Conservation (phyloP, 1,284 basidiomycete species). For the Earliella scabrosa region DNA sequence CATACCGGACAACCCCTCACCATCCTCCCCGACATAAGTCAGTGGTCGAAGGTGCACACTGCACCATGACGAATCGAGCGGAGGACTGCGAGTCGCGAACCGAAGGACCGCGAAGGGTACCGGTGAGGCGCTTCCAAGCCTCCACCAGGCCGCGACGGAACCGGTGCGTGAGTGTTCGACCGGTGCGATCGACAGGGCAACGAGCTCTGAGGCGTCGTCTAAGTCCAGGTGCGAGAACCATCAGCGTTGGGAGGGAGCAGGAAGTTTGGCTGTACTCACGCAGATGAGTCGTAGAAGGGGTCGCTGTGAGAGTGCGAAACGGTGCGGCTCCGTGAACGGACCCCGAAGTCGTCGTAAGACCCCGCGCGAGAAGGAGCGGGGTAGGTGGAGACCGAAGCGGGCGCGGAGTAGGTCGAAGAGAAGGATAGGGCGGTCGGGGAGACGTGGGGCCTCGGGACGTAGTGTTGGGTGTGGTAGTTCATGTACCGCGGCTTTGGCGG, state of each 20-base stretch:
- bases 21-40: neutral
- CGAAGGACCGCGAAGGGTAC: neutral
- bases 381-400: neutral
- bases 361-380: neutral
- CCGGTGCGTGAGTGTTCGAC: neutral
- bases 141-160: conserved; percentile 2
- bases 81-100: neutral
- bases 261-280: no score
- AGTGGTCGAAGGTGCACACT: neutral
- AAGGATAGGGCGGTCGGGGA: neutral
- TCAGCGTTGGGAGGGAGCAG: no score
- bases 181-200: neutral
- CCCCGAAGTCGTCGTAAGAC: neutral
- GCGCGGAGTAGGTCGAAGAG: neutral
- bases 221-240: neutral
- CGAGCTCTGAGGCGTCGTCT: neutral
- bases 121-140: conserved; percentile 7
- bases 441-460: neutral
- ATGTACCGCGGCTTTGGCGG: neutral
- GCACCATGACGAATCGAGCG: conserved; percentile 11
- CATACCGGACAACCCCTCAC: neutral
- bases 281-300: no score
- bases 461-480: neutral
- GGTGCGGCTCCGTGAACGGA: neutral
- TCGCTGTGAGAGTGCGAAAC: no score